A percentile compares a stretch with the other conserved stretches of the same genome.
Conservation (phyloP, 805 yeast genomes). For the Barnettozyma sp. region DNA sequence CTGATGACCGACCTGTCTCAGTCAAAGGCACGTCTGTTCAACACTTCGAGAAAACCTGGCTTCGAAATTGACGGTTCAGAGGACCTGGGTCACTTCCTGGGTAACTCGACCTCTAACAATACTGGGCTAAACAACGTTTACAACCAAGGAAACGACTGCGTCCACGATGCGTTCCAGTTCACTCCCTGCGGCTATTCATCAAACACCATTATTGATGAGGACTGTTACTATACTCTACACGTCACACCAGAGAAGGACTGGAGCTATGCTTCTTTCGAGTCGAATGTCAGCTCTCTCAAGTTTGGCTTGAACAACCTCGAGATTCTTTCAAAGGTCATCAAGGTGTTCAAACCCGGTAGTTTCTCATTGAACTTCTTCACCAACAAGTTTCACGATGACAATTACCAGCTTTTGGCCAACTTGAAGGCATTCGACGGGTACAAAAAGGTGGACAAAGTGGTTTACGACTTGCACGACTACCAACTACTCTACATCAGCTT, state of each 20-base stretch:
- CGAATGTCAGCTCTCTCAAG: constrained; percentile 56
- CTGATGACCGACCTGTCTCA: constrained; percentile 81
- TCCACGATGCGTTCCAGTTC: constrained; percentile 84
- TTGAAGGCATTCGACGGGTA: constrained; percentile 39
- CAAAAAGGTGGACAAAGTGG: constrained; percentile 54
- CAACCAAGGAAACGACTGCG: constrained; percentile 22
- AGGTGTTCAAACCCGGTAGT: constrained; percentile 65
- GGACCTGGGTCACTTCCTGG: constrained; percentile 79
- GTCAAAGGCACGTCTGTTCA: constrained; percentile 49
- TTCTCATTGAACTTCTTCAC: constrained; percentile 56
- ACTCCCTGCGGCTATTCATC: constrained; percentile 94
- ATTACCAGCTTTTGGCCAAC: constrained; percentile 29
- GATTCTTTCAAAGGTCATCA: constrained; percentile 54
- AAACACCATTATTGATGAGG: constrained; percentile 60
- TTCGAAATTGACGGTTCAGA: constrained; percentile 40
- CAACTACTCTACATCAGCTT: constrained; percentile 66
- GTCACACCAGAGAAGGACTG: constrained; percentile 92
- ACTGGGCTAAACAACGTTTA: constrained; percentile 61
- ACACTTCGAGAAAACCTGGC: constrained; percentile 39
- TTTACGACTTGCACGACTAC: constrained; percentile 71
- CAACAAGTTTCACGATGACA: constrained; percentile 27
- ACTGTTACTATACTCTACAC: constrained; percentile 77
- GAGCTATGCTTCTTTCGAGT: constrained; percentile 95
- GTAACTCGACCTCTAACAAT: constrained; percentile 56
- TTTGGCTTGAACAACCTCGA: constrained; percentile 38